Base-by-base conservation (phyloP, 371 early-diverging fungal species). In the Rhizopus delemar region DNA sequence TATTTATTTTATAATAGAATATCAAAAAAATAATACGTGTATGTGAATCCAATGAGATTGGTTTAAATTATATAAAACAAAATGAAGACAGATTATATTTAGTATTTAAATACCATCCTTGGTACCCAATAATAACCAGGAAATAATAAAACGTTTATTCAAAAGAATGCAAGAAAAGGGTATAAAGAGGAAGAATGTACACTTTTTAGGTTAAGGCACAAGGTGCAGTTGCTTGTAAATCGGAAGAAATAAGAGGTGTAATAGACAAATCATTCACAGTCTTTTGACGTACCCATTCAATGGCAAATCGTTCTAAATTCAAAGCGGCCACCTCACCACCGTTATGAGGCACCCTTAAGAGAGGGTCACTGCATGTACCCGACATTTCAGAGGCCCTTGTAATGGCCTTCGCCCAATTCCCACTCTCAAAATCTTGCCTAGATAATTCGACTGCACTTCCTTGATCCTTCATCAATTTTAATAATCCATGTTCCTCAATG, bases 401-500 rank as follows among this genome's bases (percentile, higher is more conserved):
- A 31, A 85, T 82, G 15, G 75, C 72, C 12, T 57, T 57, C 46
- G 78, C 76, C 89, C 89, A 89, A 33, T 70, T 52, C 3, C 89
- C 87, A 0, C 62, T 66, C 57, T 87, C 84, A 70, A 89, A 88
- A 57, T 84, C 80, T 28, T 84, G 73, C 3, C 83, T 75, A 0
- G 78, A 70, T 62, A 89, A 73, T 59, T 87, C 87, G 2, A 88
- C 84, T 1, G 83, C 80, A 51, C 81, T 73, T 3, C 86, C 87
- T 62, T 88, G 86, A 34, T 78, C 80, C 35, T 73, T 65, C 87
- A 89, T 88, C 51, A 89, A 66, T 53, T 81, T 79, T 41, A 85
- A 60, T 45, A 92, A 57, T 0, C 91, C 93, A 29, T 73, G 78
- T 65, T 92, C 93, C 59, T 92, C 93, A 29, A 86, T 86, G 63